Base-by-base conservation (phyloP, 495 filamentous ascomycete genomes). In the Polyplosphaeria fusca region DNA sequence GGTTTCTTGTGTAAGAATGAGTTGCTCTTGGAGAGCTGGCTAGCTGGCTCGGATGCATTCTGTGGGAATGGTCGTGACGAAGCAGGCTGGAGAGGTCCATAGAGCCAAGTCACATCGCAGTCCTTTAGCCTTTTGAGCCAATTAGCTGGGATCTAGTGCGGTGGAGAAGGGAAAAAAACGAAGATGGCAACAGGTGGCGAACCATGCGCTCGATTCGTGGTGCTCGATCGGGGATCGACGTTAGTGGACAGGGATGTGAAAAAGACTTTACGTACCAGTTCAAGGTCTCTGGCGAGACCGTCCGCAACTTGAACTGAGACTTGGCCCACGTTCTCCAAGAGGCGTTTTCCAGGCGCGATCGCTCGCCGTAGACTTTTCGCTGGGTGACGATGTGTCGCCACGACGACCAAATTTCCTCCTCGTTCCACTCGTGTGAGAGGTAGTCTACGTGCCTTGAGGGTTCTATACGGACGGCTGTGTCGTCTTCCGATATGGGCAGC, bases 311-410 rank as follows among this genome's bases (percentile, higher is more conserved):
- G 67, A 91, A 83, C 67, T 94, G 95, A 18, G 84, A 74, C 69
- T 97, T 96, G 67, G 88, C 83, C 93, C 93, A 98, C n/a, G 91
- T 93, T 65, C 93, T 79, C 93, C 93, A 98, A 3, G 92, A 96
- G 3, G 93, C 93, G 74, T 98, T 98, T 70, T 98, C 93, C 46
- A 98, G 70, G 47, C 93, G 77, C 9, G 85, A 82, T 23, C 86
- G 78, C 66, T 98, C 90, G 58, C 77, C 86, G 63, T 94, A 95
- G 39, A 86, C 78, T 24, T 81, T 82, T 66, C 84, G 79, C 57
- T 86, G 87, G 12, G 84, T 79, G 35, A 91, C 84, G 62, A 98
- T 89, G 71, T 92, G 89, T 54, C 89, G 83, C 93, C 93, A 98
- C 2, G 92, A 96, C 13, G 88, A 81, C 93, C 93, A 98, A 11